A percentile compares a stretch with the other conserved stretches of the same genome.
Conservation (phyloP, 805 yeast species). For the Osmozyma mogii region DNA sequence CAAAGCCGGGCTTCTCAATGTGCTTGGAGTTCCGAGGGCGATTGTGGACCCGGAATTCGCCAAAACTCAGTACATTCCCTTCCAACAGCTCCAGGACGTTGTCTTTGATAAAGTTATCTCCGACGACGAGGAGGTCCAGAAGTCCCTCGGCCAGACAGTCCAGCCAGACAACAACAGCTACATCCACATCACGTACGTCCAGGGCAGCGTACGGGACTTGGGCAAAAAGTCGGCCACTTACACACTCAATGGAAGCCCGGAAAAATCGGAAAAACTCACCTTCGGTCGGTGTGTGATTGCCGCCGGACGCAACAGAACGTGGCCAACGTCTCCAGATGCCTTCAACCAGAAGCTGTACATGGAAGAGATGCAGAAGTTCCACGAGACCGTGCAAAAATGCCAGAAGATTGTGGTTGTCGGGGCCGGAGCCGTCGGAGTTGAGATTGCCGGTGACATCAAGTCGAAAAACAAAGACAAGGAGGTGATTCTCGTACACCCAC, state of each 20-base stretch:
- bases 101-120: constrained; percentile 22
- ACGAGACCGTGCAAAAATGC: constrained; percentile 22
- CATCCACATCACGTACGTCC: constrained; percentile 19
- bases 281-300: too few relatives aligned
- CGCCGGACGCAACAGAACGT: constrained; percentile 42
- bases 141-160: constrained; percentile 7
- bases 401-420: constrained; percentile 38
- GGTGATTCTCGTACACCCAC: constrained; percentile 33
- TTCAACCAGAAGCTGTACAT: constrained; percentile 26
- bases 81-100: constrained; percentile 20
- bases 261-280: too few relatives aligned
- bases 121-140: constrained; percentile 14
- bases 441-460: constrained; percentile 41
- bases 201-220: constrained; percentile 24
- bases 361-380: constrained; percentile 34
- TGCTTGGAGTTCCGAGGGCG: constrained; percentile 32
- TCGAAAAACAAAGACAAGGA: constrained; percentile 27
- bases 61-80: constrained; percentile 28
- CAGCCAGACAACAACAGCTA: constrained; percentile 8
- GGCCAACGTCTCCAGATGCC: constrained; percentile 50
- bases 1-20: constrained; percentile 30
- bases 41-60: constrained; percentile 34
- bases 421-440: constrained; percentile 47
- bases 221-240: constrained; percentile 21
- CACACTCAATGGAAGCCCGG: constrained; percentile 10